These are phyloP conservation scores for Metschnikowia anglica DNA, from an alignment of 805 yeast species.

Conservation along the genomic window DNA sequence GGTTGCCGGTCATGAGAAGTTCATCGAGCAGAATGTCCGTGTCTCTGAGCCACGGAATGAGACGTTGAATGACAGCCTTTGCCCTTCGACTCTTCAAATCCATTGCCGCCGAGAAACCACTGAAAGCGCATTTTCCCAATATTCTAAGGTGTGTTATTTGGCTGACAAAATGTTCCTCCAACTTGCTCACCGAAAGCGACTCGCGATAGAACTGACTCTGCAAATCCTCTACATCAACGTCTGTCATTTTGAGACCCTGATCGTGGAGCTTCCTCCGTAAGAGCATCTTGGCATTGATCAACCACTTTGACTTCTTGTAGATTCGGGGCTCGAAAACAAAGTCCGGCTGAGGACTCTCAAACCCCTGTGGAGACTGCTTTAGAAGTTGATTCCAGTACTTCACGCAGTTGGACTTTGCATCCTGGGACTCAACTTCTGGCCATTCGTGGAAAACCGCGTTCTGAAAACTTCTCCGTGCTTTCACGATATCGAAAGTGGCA, in stretches of 20 bases:
- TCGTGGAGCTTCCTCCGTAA: slow-evolving; percentile 17
- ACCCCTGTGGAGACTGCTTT: background rate
- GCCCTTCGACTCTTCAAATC: background rate
- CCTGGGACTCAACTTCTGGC: background rate
- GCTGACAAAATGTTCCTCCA: slow-evolving; percentile 14
- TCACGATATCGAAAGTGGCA: slow-evolving; percentile 1
- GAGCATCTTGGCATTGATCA: slow-evolving; percentile 21
- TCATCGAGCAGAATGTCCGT: background rate
- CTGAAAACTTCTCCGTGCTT: slow-evolving; percentile 1
- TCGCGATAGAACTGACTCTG: slow-evolving; percentile 1
- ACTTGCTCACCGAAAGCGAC: slow-evolving; percentile 1
- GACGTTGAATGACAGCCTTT: background rate
- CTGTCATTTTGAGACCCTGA: slow-evolving; percentile 15
- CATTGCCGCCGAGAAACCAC: background rate
- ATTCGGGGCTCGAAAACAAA: slow-evolving; percentile 13
- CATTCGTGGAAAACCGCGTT: background rate
- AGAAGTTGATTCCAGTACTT: slow-evolving; percentile 6
- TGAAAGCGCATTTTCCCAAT: background rate
- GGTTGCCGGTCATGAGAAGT: slow-evolving; percentile 14
- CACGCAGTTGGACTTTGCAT: background rate
- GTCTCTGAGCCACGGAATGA: slow-evolving; percentile 10
- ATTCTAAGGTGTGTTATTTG: slow-evolving; percentile 25
- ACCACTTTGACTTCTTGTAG: slow-evolving; percentile 30
- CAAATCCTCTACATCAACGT: slow-evolving; percentile 16
- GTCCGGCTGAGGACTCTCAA: slow-evolving; percentile 4